Conservation (phyloP, 2,329 filamentous ascomycete genomes). For the Fusarium falciforme region DNA sequence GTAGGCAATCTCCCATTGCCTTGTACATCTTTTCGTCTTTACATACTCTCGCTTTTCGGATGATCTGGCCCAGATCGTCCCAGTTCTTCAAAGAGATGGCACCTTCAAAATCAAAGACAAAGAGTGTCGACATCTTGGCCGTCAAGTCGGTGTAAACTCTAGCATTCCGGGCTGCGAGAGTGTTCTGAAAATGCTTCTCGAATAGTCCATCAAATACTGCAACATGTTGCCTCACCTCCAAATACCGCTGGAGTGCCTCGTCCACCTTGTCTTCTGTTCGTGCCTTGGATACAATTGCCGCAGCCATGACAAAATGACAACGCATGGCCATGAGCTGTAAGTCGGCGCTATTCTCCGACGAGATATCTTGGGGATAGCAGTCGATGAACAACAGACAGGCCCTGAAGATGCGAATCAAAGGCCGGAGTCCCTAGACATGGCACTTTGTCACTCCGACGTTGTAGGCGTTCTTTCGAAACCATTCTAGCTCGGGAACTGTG, state of each 20-base stretch:
- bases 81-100: slow-evolving; percentile 74
- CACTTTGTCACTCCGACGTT: slow-evolving; percentile 76
- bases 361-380: slow-evolving; percentile 61
- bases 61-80: slow-evolving; percentile 71
- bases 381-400: slow-evolving; percentile 64
- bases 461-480: slow-evolving; percentile 87
- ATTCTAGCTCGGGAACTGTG: slow-evolving; percentile 75
- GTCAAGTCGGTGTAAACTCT: slow-evolving; percentile 63
- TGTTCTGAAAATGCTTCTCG: slow-evolving; percentile 56
- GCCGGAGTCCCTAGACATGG: slow-evolving; percentile 63
- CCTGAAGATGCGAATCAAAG: slow-evolving; percentile 67
- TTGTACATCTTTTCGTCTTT: slow-evolving; percentile 63
- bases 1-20: slow-evolving; percentile 73
- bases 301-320: slow-evolving; percentile 75
- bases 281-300: slow-evolving; percentile 63
- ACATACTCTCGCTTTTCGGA: slow-evolving; percentile 62
- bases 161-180: slow-evolving; percentile 54
- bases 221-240: slow-evolving; percentile 70
- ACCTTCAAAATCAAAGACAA: slow-evolving; percentile 85
- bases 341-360: slow-evolving; percentile 56
- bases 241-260: slow-evolving; percentile 69
- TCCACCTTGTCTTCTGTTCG: slow-evolving; percentile 63
- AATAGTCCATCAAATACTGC: slow-evolving; percentile 70
- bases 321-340: slow-evolving; percentile 71
- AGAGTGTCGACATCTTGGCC: slow-evolving; percentile 72